Base-by-base conservation (phyloP, 176 grass and related monocot species). In the Panicum miliaceum region DNA sequence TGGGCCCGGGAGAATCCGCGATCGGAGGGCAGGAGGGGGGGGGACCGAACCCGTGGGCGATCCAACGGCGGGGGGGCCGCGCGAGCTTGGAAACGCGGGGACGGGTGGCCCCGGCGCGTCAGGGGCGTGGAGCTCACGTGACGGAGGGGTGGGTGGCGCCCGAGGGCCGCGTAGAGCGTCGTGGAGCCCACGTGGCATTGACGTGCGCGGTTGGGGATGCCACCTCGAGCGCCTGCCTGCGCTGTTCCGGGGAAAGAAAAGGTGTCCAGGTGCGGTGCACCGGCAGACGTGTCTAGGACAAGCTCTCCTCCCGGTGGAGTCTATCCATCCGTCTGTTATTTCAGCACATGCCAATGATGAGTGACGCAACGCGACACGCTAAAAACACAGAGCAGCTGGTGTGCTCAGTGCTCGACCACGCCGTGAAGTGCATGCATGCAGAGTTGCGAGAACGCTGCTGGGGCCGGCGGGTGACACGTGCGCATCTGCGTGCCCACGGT, bases 131-230 rank as follows among this genome's bases (percentile, higher is more conserved):
- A 34, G 59, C 4, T 73, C 77, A 74, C 46, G 57, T 73, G 65
- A 54, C 35, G 3, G 12, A 19, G 19, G n/a, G 58, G 32, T 5
- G 40, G 40, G 20, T 36, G 9, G 66, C 45, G 57, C 8, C 15
- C 75, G 16, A 13, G 13, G 25, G 52, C 43, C 72, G 62, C 16
- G 53, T 35, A 15, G 32, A 13, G 77, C 36, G 48, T 8, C 61
- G 50, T 68, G 76, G 82, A 43, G 9, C 76, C 77, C 63, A n/a
- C 53, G 62, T 89, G 88, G 68, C 82, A 81, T 20, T 85, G 88
- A 15, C 88, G 77, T 69, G 87, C 70, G 5, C 25, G 16, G 82
- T 32, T 51, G 71, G 68, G 41, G 7, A 32, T 13, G 63, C 41
- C 22, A 6, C 57, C 57, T 22, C 26, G 38, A 18, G 41, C 38